phyloP scores from a whole-genome alignment of 805 yeast genomes.

The Suhomyces vadensis region DNA sequence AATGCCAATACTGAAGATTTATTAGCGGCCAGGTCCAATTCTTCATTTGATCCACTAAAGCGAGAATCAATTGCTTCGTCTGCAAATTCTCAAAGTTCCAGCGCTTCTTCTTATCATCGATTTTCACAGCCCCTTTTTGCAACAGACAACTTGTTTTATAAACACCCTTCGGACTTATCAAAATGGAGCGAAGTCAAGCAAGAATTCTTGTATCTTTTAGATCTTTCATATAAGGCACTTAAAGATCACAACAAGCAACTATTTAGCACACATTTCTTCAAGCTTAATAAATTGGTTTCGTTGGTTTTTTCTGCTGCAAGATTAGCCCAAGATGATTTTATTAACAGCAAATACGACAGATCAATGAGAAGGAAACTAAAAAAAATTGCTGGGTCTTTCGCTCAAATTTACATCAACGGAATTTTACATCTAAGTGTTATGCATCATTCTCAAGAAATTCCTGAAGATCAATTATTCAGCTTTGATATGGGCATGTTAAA shows the following conservation, averaged over 20 bases:
- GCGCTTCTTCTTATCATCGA: conserved; percentile 38
- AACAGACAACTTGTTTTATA: conserved; percentile 50
- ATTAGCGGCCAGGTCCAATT: conserved; percentile 8
- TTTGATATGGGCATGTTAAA: conserved; percentile 23
- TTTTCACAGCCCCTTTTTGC: conserved; percentile 44
- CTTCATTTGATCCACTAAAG: conserved; percentile 32
- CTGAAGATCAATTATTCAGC: conserved; percentile 30
- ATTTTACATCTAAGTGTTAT: conserved; percentile 54
- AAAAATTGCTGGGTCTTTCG: conserved; percentile 53
- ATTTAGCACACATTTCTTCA: conserved; percentile 55
- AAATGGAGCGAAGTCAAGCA: conserved; percentile 60
- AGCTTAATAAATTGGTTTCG: conserved; percentile 53
- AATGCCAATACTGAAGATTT: conserved; percentile 2
- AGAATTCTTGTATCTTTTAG: conserved; percentile 48
- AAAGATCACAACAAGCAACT: conserved; percentile 50
- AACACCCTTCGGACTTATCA: conserved; percentile 57
- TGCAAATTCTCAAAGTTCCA: conserved; percentile 26
- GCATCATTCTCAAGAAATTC: conserved; percentile 27
- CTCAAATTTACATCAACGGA: conserved; percentile 67
- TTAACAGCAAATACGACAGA: conserved; percentile 45
- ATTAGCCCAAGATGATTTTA: conserved; percentile 52
- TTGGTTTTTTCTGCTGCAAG: conserved; percentile 57
- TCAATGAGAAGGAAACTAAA: conserved; percentile 52
- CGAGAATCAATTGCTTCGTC: conserved; percentile 41
- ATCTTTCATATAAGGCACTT: conserved; percentile 51